Conservation (phyloP, 805 yeast genomes). For the Brettanomyces sp. region DNA sequence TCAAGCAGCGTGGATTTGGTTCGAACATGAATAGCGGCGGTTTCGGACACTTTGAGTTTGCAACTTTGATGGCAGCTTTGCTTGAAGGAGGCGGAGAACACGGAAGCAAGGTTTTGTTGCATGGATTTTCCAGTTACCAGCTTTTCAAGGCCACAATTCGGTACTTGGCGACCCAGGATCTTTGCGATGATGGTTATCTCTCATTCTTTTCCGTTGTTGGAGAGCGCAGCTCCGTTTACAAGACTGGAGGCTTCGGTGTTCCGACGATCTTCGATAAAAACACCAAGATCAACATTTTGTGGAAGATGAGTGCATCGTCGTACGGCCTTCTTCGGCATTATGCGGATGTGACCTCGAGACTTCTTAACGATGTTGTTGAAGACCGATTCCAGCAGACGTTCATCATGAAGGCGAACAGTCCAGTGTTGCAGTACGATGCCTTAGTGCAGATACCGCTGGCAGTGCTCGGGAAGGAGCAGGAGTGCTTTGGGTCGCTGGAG, state of each 20-base stretch:
- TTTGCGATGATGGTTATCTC: slow-evolving; percentile 52
- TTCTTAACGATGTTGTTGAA: slow-evolving; percentile 68
- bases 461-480: slow-evolving; percentile 26
- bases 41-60: slow-evolving; percentile 88
- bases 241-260: slow-evolving; percentile 49
- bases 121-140: slow-evolving; percentile 90
- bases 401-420: slow-evolving; percentile 46
- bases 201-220: slow-evolving; percentile 54
- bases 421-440: slow-evolving; percentile 58
- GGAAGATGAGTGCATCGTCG: slow-evolving; percentile 69
- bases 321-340: slow-evolving; percentile 52
- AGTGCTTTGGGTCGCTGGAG: slow-evolving; percentile 57
- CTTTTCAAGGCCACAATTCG: slow-evolving; percentile 81
- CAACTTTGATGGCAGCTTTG: slow-evolving; percentile 69
- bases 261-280: slow-evolving; percentile 73
- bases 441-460: slow-evolving; percentile 43
- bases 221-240: slow-evolving; percentile 35
- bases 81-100: slow-evolving; percentile 73
- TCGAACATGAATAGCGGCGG: slow-evolving; percentile 60
- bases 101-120: slow-evolving; percentile 68
- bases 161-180: slow-evolving; percentile 73
- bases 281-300: slow-evolving; percentile 68
- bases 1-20: slow-evolving; percentile 74
- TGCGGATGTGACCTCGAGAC: slow-evolving; percentile 57
- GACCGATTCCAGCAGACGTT: slow-evolving; percentile 80